phyloP scores from a whole-genome alignment of 2,329 filamentous ascomycete genomes.

The Arachnomyces sp. region DNA sequence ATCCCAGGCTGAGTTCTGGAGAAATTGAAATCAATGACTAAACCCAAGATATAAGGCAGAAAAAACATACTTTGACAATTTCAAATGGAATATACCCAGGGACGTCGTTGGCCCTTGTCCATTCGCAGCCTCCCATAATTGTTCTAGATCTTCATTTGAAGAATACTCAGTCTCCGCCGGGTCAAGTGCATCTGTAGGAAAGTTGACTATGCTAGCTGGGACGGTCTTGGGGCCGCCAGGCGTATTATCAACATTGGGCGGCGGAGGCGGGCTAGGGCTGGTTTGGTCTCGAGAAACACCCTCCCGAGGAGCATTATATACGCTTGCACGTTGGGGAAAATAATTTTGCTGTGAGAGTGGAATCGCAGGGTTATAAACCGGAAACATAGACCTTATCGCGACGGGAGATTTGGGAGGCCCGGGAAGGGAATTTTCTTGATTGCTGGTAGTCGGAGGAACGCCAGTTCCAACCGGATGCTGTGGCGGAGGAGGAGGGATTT shows the following conservation, averaged over 20 bases:
- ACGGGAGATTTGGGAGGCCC: constrained; percentile 23
- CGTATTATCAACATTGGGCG: constrained; percentile 28
- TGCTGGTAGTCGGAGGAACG: no score
- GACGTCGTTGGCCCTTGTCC: constrained; percentile 30
- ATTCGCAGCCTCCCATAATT: constrained; percentile 40
- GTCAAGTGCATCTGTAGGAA: constrained; percentile 30
- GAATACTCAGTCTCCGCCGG: constrained; percentile 31
- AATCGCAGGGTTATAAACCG: constrained; percentile 33
- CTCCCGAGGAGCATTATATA: constrained; percentile 10
- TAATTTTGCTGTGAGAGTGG: constrained; percentile 31
- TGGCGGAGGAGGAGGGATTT: no score
- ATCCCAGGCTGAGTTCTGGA: constrained; percentile 32
- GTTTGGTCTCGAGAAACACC: constrained; percentile 18
- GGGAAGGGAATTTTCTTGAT: neutral
- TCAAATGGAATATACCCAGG: constrained; percentile 31
- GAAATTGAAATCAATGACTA: constrained; percentile 13
- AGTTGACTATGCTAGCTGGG: constrained; percentile 35
- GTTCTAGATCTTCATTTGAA: constrained; percentile 30
- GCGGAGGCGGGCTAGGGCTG: constrained; percentile 19
- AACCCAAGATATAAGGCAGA: neutral
- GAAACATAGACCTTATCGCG: constrained; percentile 41
- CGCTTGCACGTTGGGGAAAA: constrained; percentile 19
- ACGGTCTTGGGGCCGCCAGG: constrained; percentile 33
- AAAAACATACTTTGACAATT: constrained; percentile 32
- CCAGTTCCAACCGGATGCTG: no score